Evolutionary conservation across 805 yeast genomes (phyloP), one percentile per base, ranked within the genome.

Genomic region (Cyberlindnera maclurae): DNA sequence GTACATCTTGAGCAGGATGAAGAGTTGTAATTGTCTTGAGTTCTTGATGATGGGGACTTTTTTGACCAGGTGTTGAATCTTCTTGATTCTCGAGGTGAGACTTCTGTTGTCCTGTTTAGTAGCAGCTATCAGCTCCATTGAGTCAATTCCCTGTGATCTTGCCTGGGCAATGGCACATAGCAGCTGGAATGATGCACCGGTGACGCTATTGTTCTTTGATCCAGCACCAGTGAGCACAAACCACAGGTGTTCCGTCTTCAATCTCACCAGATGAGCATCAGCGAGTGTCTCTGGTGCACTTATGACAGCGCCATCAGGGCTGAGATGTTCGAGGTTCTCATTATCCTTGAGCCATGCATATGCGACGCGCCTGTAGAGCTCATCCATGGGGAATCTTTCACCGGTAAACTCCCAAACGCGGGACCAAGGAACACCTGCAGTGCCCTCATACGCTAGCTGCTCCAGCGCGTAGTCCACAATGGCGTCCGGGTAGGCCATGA

Each of bases 51-150:
- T 47, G 33, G 58, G 64, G 2, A 47, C 45, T 36, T 68, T 74
- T 16, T 59, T 59, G 5, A 79, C 69, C 13, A 78, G 58, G 15
- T 73, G 75, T 28, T 65, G 74, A 15, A 82, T 59, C 31, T 68
- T 67, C 49, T 73, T 76, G 37, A 81, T 62, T 47, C 93, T 66
- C 1, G 76, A 65, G 0, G 88, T 77, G 30, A 81, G 63, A 41
- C 88, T 79, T 45, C 90, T 67, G 13, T 79, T 73, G 50, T 82
- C 93, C 57, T 82, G 93, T 8, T 73, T 73, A 0, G 88, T 73
- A 15, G 60, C 64, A 30, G 63, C 60, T 3, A 79, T 72, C 41
- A 82, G 62, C 18, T 74, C 76, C 24, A 75, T 61, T 0, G 89
- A 73, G 35, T 73, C 67, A 12, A 82, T 73, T 9, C 93, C 93